phyloP scores from a whole-genome alignment of 139 green algal genomes.

The Ulvella scutata region DNA sequence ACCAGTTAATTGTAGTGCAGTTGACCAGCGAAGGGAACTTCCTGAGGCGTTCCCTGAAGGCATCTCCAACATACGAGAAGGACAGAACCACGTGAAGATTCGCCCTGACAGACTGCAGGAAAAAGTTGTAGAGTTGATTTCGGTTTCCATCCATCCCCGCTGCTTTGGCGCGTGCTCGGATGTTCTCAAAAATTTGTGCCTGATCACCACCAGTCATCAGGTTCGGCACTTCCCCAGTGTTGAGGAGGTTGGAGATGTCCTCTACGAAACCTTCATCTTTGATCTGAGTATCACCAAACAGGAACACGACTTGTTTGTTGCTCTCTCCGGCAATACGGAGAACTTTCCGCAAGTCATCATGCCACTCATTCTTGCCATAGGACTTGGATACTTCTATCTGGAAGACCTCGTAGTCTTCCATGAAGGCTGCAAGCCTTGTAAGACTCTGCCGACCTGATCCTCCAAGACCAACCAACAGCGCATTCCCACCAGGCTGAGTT shows the following conservation, averaged over 20 bases:
- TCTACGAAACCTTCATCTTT: conserved; percentile 28
- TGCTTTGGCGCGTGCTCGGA: conserved; percentile 12
- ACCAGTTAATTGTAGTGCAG: conserved; percentile 69
- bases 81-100: conserved; percentile 60
- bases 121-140: conserved; percentile 55
- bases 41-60: conserved; percentile 51
- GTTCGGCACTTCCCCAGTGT: conserved; percentile 54
- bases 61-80: conserved; percentile 48
- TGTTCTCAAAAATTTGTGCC: conserved; percentile 18
- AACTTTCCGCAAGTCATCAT: conserved; percentile 18
- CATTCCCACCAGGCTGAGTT: conserved; percentile 45
- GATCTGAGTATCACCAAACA: conserved; percentile 30
- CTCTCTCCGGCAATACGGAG: conserved; percentile 10
- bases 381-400: conserved; percentile 60
- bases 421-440: conserved; percentile 48
- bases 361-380: conserved; percentile 52
- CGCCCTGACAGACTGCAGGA: conserved; percentile 41
- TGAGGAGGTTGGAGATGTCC: conserved; percentile 23
- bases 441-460: conserved; percentile 47
- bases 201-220: conserved; percentile 31
- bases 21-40: conserved; percentile 60
- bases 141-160: conserved; percentile 10
- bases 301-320: conserved; percentile 18
- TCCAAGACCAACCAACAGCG: conserved; percentile 57
- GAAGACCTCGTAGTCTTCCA: conserved; percentile 43